These are phyloP conservation scores for Punica granatum DNA, from an alignment of 345 rosid genomes.

Conservation along the genomic window DNA sequence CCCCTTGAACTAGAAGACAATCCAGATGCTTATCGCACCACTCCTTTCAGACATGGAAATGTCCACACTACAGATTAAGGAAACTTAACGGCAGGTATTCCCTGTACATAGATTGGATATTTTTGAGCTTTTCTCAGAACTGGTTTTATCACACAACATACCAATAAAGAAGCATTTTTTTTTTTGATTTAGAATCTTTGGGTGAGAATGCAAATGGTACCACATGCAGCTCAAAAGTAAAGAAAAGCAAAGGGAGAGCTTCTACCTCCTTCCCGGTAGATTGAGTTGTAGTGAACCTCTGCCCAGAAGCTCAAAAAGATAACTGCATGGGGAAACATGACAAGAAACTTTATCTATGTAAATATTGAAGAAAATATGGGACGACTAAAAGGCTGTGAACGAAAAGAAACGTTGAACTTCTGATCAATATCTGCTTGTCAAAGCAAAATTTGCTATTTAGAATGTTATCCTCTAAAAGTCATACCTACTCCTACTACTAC, in stretches of 20 bases:
- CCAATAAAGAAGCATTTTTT: neutral
- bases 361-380: neutral
- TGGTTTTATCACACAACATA: neutral
- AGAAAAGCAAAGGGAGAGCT: conserved; percentile 1
- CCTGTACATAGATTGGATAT: too few relatives aligned
- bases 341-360: neutral
- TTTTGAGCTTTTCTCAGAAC: neutral
- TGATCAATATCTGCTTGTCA: neutral
- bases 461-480: too few relatives aligned
- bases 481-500: too few relatives aligned
- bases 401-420: neutral
- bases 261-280: conserved; percentile 39
- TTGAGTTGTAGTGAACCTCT: conserved; percentile 62
- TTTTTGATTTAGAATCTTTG: neutral
- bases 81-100: too few relatives aligned
- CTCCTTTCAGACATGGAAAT: neutral
- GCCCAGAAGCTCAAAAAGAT: conserved; percentile 57
- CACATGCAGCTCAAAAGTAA: too few relatives aligned
- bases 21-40: too few relatives aligned
- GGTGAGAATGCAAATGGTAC: neutral
- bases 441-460: too few relatives aligned
- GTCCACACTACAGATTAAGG: neutral
- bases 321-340: conserved; percentile 25
- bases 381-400: neutral
- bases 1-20: too few relatives aligned